Evolutionary conservation across 495 filamentous ascomycete species (phyloP), one percentile per base, ranked within the genome.

Genomic region (Podospora bellae-mahoneyi): DNA sequence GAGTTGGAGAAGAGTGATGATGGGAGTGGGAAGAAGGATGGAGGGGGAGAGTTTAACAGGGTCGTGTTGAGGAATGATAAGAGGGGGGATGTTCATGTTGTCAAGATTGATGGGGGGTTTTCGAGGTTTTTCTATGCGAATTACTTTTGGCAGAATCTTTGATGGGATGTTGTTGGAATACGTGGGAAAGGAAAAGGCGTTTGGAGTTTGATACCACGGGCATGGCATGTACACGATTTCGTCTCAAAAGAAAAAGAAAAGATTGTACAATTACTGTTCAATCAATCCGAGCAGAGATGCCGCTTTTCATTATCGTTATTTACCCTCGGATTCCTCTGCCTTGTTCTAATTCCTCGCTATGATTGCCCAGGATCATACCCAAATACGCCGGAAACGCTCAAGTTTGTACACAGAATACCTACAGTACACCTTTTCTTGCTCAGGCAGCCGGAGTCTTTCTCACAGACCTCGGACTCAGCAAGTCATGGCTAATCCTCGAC

Each of bases 121-220:
- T 93, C 92, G 65, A 85, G 88, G 65, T 93, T 90, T 79, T 98
- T 96, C 76, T 97, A 99, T 75, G 90, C 93, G 27, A 95, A 97
- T 72, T 96, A 97, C 73, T 94, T 99, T 73, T 99, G 95, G 95
- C 86, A 90, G 73, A 91, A 85, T n/a, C 84, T 96, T 77, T 93
- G 61, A 32, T 32, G 30, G 9, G 66, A 59, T n/a, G 3, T 23
- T 20, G 55, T 19, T 18, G 55, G 5, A 20, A 19, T 54, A 30
- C 9, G 23, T n/a, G 55, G 53, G 0, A 48, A 57, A 13, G 64
- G 30, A 32, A 58, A 58, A 19, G n/a, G n/a, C 23, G 55, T 19
- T 58, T 23, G 13, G 39, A 18, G 39, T 48, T 48, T 48, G 39
- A 48, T 48, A 48, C 39, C 39, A 48, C 39, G 39, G 39, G 39